phyloP scores from a whole-genome alignment of 805 yeast genomes.

The Myxozyma nipponensis region DNA sequence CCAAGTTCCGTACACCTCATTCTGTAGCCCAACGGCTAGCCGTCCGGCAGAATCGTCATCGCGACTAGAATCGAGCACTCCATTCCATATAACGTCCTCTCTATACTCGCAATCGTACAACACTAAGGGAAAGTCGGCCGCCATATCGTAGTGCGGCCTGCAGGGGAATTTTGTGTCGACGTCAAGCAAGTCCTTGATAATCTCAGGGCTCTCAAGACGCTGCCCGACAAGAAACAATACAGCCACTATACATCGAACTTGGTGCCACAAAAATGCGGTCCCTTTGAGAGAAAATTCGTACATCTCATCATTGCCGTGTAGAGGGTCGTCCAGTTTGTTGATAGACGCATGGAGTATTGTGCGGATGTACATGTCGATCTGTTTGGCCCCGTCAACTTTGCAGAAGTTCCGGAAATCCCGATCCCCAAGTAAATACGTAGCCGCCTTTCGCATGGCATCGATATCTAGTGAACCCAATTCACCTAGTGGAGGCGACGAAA shows the following conservation, averaged over 20 bases:
- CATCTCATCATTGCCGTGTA: slow-evolving; percentile 39
- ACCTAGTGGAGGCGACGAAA: slow-evolving; percentile 39
- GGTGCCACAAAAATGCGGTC: slow-evolving; percentile 94
- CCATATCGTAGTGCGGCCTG: slow-evolving; percentile 83
- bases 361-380: slow-evolving; percentile 74
- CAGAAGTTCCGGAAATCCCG: slow-evolving; percentile 95
- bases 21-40: slow-evolving; percentile 4
- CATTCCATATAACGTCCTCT: slow-evolving; percentile 38
- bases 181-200: slow-evolving; percentile 60
- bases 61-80: slow-evolving; percentile 14
- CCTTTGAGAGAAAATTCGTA: slow-evolving; percentile 78
- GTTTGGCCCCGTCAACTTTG: slow-evolving; percentile 90
- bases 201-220: slow-evolving; percentile 55
- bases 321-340: slow-evolving; percentile 30
- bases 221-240: slow-evolving; percentile 78
- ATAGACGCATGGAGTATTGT: slow-evolving; percentile 55
- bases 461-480: slow-evolving; percentile 46
- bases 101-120: slow-evolving; percentile 79
- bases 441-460: slow-evolving; percentile 65
- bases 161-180: slow-evolving; percentile 51
- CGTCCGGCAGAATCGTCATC: slow-evolving; percentile 17
- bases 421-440: slow-evolving; percentile 57
- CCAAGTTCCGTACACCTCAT: slow-evolving; percentile 43
- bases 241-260: slow-evolving; percentile 94
- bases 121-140: slow-evolving; percentile 81